phyloP scores from a whole-genome alignment of 495 filamentous ascomycete species.

The Hyaloscypha bicolor region DNA sequence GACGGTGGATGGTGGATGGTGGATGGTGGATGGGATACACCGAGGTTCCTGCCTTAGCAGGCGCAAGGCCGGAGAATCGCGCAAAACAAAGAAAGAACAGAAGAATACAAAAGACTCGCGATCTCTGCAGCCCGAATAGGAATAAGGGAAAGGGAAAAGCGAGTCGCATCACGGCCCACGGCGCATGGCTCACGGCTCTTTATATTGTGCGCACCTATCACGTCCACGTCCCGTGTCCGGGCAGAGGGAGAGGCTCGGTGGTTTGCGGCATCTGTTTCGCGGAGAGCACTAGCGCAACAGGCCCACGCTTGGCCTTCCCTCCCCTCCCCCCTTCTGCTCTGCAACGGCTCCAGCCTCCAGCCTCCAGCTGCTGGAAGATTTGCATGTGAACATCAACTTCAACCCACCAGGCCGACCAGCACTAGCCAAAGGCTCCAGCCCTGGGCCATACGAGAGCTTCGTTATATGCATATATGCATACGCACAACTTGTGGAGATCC shows the following conservation, averaged over 20 bases:
- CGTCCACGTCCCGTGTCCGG: not conserved
- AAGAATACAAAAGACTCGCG: not conserved
- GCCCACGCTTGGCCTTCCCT: not conserved
- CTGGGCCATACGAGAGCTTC: not conserved
- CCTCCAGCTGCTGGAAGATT: not conserved
- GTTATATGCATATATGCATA: not conserved
- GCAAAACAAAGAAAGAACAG: not conserved
- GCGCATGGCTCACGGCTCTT: not conserved
- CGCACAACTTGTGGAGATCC: constrained; percentile 3
- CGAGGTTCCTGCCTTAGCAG: not conserved
- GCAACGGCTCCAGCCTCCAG: no score
- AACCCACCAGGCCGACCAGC: not conserved
- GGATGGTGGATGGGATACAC: no score
- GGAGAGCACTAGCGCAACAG: not conserved
- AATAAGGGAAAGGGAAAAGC: not conserved
- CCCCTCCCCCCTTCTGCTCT: no score
- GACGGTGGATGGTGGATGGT: no score
- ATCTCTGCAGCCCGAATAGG: not conserved
- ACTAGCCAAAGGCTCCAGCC: not conserved
- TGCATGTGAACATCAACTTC: constrained; percentile 7
- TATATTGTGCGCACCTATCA: not conserved
- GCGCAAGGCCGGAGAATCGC: not conserved
- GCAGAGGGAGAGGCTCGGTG: not conserved
- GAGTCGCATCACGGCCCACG: not conserved
- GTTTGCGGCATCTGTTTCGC: not conserved